A percentile compares a stretch with the other conserved stretches of the same genome.
Conservation (phyloP, 768 basidiomycete genomes). For the Pluteus cervinus region DNA sequence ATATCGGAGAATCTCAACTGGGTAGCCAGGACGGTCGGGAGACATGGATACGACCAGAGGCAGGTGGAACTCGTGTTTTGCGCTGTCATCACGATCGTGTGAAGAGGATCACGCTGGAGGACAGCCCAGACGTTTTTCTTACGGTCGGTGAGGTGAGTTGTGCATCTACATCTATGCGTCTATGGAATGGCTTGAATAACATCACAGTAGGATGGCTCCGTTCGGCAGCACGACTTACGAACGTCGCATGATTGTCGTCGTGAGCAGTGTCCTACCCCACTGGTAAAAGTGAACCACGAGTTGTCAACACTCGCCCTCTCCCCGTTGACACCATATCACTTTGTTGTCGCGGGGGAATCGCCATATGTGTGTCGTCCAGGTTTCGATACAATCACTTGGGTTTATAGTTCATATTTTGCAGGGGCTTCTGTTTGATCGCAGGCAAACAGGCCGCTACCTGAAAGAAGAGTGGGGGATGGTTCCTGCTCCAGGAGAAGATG, state of each 20-base stretch:
- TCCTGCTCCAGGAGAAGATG: conserved; percentile 32
- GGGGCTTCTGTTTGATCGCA: conserved; percentile 81
- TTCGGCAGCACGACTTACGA: conserved; percentile 83
- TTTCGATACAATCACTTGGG: background rate
- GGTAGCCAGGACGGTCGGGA: too few species aligned
- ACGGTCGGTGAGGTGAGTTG: conserved; percentile 68
- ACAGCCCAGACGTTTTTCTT: conserved; percentile 70
- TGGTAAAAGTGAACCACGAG: conserved; percentile 59
- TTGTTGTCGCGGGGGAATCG: conserved; percentile 80
- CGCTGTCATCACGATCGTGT: conserved; percentile 68
- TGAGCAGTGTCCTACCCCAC: conserved; percentile 59
- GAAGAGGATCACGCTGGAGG: conserved; percentile 76
- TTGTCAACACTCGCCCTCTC: conserved; percentile 74
- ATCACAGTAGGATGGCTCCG: conserved; percentile 66
- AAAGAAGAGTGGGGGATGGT: conserved; percentile 67
- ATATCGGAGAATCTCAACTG: too few species aligned
- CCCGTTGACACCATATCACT: conserved; percentile 73
- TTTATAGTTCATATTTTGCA: conserved; percentile 21
- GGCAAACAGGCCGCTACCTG: conserved; percentile 58
- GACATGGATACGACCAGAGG: conserved; percentile 20
- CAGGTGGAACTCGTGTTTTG: conserved; percentile 43
- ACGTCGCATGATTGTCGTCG: conserved; percentile 57
- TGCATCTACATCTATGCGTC: background rate
- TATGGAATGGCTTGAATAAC: background rate
- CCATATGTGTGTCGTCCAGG: conserved; percentile 50